Evolutionary conservation across 805 yeast genomes (phyloP), one percentile per base, ranked within the genome.

Genomic region (Zygosaccharomyces bailii): DNA sequence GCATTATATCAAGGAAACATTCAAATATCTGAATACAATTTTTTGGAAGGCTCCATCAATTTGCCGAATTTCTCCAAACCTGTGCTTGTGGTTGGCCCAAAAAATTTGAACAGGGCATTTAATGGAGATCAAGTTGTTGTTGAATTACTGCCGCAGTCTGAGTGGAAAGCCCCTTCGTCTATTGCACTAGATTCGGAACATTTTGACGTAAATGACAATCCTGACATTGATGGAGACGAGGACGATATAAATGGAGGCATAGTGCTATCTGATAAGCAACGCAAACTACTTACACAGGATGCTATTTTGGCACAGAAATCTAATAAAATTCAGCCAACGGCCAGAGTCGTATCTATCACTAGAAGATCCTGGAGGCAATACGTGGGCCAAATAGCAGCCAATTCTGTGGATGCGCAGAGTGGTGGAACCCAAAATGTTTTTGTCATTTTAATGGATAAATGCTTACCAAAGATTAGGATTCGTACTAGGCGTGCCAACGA

Each of bases 291-390:
- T 37, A 84, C 88, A 0, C 84, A 84, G 52, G 91, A 87, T 51
- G 96, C 96, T 0, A 71, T 78, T 24, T 64, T 66, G 35, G 84
- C 82, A 2, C 85, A 81, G 27, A 65, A 73, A 23, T 63, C 67
- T 8, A 66, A 63, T 36, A 76, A 76, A 51, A 63, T 83, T 17
- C 89, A 85, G 59, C 99, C 98, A n/a, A 91, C 99, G 0, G 98
- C 95, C 2, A 79, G 80, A 53, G 85, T 93, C 27, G 97, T 93
- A 9, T 95, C 96, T 21, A 76, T 93, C 19, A 71, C 82, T 33
- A 84, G 87, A 67, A 78, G 99, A 66, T 86, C 91, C 49, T 93
- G 99, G 99, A 78, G 99, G 63, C 81, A 82, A 53, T 93, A 90
- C 60, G 99, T 93, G 30, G 99, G 99, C 10, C 96, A 90, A 64